Conservation (phyloP, 2,329 filamentous ascomycete species). For the Colletotrichum tanaceti region DNA sequence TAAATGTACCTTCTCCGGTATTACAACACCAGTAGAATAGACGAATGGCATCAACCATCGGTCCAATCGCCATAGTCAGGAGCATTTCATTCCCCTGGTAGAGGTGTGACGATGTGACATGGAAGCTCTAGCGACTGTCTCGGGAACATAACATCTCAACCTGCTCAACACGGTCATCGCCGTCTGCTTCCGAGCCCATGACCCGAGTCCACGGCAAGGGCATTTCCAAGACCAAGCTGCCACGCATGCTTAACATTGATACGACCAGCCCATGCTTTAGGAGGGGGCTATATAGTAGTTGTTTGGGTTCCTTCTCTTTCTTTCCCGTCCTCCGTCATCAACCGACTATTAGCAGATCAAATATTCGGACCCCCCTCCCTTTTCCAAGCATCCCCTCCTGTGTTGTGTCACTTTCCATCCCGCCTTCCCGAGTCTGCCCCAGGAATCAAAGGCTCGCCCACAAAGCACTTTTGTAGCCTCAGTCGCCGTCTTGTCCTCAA, state of each 20-base stretch:
- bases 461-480: neutral
- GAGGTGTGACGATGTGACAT: neutral
- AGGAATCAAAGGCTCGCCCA: neutral
- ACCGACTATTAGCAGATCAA: neutral
- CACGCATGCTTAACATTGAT: neutral
- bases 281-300: slow-evolving; percentile 6
- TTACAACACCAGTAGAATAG: neutral
- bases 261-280: neutral
- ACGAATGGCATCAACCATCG: neutral
- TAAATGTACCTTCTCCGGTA: neutral
- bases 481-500: neutral
- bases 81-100: neutral
- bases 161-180: neutral
- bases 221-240: neutral
- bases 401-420: slow-evolving; percentile 4
- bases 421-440: neutral
- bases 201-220: slow-evolving; percentile 28
- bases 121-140: slow-evolving; percentile 20
- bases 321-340: neutral
- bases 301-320: neutral
- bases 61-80: neutral
- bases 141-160: slow-evolving; percentile 18
- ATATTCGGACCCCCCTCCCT: neutral
- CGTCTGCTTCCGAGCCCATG: slow-evolving; percentile 14
- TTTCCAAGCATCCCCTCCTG: neutral